Evolutionary conservation across 2,329 filamentous ascomycete species (phyloP).

Genomic region (Alternaria longipes): DNA sequence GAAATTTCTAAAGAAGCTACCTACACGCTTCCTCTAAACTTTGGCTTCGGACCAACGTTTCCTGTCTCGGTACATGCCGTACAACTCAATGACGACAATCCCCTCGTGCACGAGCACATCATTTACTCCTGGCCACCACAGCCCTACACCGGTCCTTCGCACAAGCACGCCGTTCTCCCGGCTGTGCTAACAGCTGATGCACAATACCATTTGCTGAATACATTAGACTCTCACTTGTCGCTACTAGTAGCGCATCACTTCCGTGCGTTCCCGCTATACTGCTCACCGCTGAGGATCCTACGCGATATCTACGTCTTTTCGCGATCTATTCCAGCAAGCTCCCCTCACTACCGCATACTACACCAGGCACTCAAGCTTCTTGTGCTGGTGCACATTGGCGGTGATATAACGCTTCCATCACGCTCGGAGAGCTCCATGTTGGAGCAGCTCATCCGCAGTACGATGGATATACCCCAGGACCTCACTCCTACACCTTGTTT

Average conservation of each 20-base stretch:
- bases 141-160: slow-evolving; percentile 20
- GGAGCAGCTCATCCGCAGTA: slow-evolving; percentile 29
- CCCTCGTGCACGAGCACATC: slow-evolving; percentile 45
- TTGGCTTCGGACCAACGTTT: slow-evolving; percentile 47
- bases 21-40: slow-evolving; percentile 43
- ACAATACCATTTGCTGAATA: slow-evolving; percentile 27
- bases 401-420: slow-evolving; percentile 45
- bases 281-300: slow-evolving; percentile 45
- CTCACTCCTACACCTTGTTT: slow-evolving; percentile 48
- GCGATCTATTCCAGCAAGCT: slow-evolving; percentile 28
- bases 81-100: slow-evolving; percentile 24
- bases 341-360: slow-evolving; percentile 35
- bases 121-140: slow-evolving; percentile 51
- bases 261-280: slow-evolving; percentile 46
- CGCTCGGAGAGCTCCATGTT: slow-evolving; percentile 25
- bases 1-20: slow-evolving; percentile 25
- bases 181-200: slow-evolving; percentile 40
- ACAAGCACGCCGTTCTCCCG: slow-evolving; percentile 47
- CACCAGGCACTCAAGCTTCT: slow-evolving; percentile 50
- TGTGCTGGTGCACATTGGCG: slow-evolving; percentile 51
- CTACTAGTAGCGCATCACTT: slow-evolving; percentile 48
- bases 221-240: slow-evolving; percentile 44
- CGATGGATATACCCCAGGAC: slow-evolving; percentile 25
- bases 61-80: slow-evolving; percentile 39
- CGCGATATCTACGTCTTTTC: slow-evolving; percentile 47